A percentile compares a stretch with the other conserved stretches of the same genome.
Evolutionary conservation across 2,329 filamentous ascomycete species (phyloP).

Genomic region (Curvularia verruculosa): DNA sequence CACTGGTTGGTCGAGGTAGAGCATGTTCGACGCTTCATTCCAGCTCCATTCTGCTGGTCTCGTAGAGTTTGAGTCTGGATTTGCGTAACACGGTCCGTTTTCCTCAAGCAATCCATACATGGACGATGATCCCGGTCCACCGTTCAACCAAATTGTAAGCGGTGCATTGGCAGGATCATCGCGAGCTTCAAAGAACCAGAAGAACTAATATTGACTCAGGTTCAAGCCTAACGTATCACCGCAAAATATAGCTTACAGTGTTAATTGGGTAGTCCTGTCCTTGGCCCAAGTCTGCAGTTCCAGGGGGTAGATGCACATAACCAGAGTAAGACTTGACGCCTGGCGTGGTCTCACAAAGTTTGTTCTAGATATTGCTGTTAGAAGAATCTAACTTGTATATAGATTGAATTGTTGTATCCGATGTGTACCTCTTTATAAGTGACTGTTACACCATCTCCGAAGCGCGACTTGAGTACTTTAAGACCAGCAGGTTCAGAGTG

Average conservation of each 20-base stretch:
- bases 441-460: conserved; percentile 32
- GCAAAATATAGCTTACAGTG: conserved; percentile 4
- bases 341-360: conserved; percentile 61
- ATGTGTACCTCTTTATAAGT: conserved; percentile 33
- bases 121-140: conserved; percentile 36
- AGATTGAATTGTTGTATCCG: not conserved
- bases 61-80: conserved; percentile 18
- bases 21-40: conserved; percentile 48
- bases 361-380: conserved; percentile 29
- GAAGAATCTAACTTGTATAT: not conserved
- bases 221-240: not conserved
- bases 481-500: conserved; percentile 18
- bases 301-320: conserved; percentile 49
- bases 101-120: conserved; percentile 57
- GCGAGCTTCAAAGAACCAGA: conserved; percentile 60
- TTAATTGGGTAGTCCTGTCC: conserved; percentile 31
- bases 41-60: conserved; percentile 23
- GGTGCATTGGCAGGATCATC: conserved; percentile 58
- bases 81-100: conserved; percentile 58
- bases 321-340: conserved; percentile 61
- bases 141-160: conserved; percentile 61
- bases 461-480: conserved; percentile 26
- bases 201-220: conserved; percentile 31
- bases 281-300: conserved; percentile 26
- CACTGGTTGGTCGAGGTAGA: conserved; percentile 70